Evolutionary conservation across 177 flowering plant genomes (phyloP), one percentile per base, ranked within the genome.

Genomic region (Vitis hybrid): DNA sequence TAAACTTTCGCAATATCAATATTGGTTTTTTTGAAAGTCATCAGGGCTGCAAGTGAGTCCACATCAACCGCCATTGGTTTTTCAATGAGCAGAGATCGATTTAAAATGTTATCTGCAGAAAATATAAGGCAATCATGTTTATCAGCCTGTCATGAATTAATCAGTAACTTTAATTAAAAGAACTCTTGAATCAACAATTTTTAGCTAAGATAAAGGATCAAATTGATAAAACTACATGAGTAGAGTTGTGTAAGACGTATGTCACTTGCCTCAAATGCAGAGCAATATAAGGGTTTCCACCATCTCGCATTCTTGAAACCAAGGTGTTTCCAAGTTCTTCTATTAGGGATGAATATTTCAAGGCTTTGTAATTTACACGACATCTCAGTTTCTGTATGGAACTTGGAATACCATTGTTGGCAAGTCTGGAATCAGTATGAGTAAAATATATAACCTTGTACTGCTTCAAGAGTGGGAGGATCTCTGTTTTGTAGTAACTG

Each of bases 371-470:
- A 78, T 96, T 93, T 4, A 84, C 99, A 60, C 90, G 97, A 71
- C 99, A 96, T 78, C 99, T 86, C 72, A 96, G 76, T 85, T 88
- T 96, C 68, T 96, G 99, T 67, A 94, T 84, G 56, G 91, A 86
- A 72, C 15, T 72, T 2, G 92, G 85, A 29, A 96, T 61, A 45
- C 77, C 93, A 74, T 96, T 96, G 86, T 94, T 96, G 65, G 99
- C 92, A 68, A 96, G 82, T 65, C 99, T 85, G 59, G 99, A 94
- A 82, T 96, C 98, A 16, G 97, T 83, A 70, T 96, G 98, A 63
- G 99, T 96, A 68, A 96, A 92, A 77, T 90, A 94, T 50, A 96
- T 69, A 62, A 96, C 96, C 82, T 86, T 89, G 78, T 96, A 97
- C 77, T 90, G 91, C 84, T 89, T 89, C 78, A 96, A 70, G 63